Percentiles rank a stretch among this genome's conserved stretches.
Evolutionary conservation across 495 filamentous ascomycete genomes (phyloP).

Genomic region (Hyaloscypha bicolor): DNA sequence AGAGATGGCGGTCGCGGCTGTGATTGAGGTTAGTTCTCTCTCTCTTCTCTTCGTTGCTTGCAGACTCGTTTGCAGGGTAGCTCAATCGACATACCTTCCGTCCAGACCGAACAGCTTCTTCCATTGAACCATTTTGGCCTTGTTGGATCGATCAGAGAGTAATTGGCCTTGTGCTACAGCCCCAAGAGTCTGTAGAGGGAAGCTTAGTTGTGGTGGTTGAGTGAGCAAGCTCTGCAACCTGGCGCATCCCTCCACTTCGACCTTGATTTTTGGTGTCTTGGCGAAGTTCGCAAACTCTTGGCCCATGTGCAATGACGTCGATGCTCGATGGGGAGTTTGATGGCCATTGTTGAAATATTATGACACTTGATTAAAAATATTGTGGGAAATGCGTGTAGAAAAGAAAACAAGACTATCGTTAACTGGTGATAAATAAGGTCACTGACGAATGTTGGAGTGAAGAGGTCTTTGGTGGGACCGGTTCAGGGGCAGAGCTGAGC

Average conservation of each 20-base stretch:
- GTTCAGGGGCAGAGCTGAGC: background rate
- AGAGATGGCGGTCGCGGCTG: conserved; percentile 15
- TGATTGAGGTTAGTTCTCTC: conserved; percentile 3
- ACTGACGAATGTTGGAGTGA: too few relatives aligned
- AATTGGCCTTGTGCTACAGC: background rate
- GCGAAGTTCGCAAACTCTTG: background rate
- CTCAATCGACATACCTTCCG: conserved; percentile 19
- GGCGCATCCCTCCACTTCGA: background rate
- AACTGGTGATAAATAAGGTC: background rate
- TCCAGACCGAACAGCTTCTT: conserved; percentile 29
- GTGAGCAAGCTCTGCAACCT: background rate
- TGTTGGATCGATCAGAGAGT: background rate
- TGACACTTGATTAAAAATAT: background rate
- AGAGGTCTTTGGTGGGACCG: too few relatives aligned
- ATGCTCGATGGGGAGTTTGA: background rate
- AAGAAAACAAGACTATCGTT: background rate
- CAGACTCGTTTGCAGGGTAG: background rate
- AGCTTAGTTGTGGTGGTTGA: background rate
- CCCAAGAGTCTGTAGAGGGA: background rate
- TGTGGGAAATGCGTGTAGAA: background rate
- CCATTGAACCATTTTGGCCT: conserved; percentile 29
- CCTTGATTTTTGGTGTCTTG: conserved; percentile 6
- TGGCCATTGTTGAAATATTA: background rate
- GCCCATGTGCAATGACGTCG: conserved; percentile 10
- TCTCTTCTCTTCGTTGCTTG: background rate